Percentiles rank a stretch among this genome's conserved stretches.
phyloP scores from a whole-genome alignment of 768 basidiomycete species.

The Kwoniella newhampshirensis region DNA sequence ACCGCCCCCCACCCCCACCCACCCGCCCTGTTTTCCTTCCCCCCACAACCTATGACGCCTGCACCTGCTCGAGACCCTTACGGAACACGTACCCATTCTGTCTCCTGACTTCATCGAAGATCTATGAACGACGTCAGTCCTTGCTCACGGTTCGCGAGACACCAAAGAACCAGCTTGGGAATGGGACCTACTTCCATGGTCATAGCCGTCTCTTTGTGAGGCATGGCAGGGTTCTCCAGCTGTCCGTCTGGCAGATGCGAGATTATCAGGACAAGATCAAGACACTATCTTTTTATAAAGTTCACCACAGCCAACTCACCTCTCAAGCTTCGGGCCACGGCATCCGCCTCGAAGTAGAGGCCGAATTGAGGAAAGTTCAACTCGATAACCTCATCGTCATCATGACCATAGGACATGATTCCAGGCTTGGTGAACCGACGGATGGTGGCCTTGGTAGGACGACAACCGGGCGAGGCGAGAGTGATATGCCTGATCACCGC shows the following conservation, averaged over 20 bases:
- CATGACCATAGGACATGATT: neutral
- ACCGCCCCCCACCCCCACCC: too few species aligned
- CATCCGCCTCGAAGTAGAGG: conserved; percentile 1
- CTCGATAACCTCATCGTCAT: neutral
- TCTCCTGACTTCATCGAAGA: neutral
- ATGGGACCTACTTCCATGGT: neutral
- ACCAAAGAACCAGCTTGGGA: neutral
- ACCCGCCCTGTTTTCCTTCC: too few species aligned
- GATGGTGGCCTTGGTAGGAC: neutral
- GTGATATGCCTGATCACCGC: neutral
- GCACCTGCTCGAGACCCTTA: neutral
- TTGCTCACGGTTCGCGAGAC: too few species aligned
- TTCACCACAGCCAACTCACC: neutral
- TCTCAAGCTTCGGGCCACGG: neutral
- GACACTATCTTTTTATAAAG: neutral
- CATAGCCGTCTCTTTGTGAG: neutral
- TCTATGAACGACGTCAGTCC: neutral
- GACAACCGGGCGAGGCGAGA: neutral
- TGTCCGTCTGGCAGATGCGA: too few species aligned
- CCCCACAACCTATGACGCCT: too few species aligned
- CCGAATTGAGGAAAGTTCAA: neutral
- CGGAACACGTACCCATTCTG: neutral
- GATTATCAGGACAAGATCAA: too few species aligned
- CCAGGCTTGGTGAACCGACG: neutral
- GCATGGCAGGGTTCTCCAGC: neutral